Percentiles rank a stretch among this genome's conserved stretches.
phyloP scores from a whole-genome alignment of 2,329 filamentous ascomycete species.

The Onygenales sp. region DNA sequence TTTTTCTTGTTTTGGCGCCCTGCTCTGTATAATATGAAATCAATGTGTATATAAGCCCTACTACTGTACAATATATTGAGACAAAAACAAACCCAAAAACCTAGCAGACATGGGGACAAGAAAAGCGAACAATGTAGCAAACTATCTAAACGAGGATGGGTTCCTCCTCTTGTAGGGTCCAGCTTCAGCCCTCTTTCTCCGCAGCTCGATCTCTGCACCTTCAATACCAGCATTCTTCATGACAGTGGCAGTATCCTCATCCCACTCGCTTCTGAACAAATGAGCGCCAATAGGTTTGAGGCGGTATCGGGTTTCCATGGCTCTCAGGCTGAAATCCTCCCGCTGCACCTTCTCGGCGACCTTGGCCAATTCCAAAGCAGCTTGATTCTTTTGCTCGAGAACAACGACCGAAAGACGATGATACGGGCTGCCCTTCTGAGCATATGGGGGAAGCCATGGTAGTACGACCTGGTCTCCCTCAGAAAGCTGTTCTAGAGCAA shows the following conservation, averaged over 20 bases:
- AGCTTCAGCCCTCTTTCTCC: slow-evolving; percentile 64
- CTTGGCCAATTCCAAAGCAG: slow-evolving; percentile 48
- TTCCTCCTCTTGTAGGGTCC: slow-evolving; percentile 55
- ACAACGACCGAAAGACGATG: slow-evolving; percentile 80
- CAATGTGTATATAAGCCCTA: slow-evolving; percentile 9
- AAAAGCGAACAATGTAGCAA: slow-evolving; percentile 5
- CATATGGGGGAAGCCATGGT: slow-evolving; percentile 77
- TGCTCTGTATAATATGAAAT: slow-evolving; percentile 2
- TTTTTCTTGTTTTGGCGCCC: background rate
- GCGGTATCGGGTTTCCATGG: slow-evolving; percentile 60
- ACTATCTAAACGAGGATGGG: slow-evolving; percentile 35
- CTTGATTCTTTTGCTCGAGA: slow-evolving; percentile 62
- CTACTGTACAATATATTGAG: slow-evolving; percentile 32
- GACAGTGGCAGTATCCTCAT: slow-evolving; percentile 75
- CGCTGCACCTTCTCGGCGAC: slow-evolving; percentile 45
- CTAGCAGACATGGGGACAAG: slow-evolving; percentile 14
- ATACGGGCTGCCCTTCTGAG: slow-evolving; percentile 84
- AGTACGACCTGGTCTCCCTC: slow-evolving; percentile 57
- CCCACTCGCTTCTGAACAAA: slow-evolving; percentile 84
- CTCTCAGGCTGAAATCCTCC: slow-evolving; percentile 65
- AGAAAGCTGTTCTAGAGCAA: slow-evolving; percentile 57
- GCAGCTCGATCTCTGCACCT: slow-evolving; percentile 75
- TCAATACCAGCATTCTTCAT: slow-evolving; percentile 71
- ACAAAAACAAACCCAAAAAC: slow-evolving; percentile 15
- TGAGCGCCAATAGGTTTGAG: slow-evolving; percentile 70